phyloP scores from a whole-genome alignment of 2,329 filamentous ascomycete genomes.

The Aspergillus fijiensis region DNA sequence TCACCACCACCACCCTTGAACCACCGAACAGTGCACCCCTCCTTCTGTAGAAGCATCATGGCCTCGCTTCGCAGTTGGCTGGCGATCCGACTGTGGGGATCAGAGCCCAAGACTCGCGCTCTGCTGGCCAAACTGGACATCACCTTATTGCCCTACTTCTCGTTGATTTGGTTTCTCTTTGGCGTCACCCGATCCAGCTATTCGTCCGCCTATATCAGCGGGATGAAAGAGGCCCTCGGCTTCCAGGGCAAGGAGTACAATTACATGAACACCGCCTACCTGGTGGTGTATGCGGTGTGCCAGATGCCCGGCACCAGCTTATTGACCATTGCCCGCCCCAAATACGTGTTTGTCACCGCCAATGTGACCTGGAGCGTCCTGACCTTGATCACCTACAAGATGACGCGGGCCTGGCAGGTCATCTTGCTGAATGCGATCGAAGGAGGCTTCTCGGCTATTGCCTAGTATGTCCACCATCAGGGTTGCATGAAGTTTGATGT shows the following conservation, averaged over 20 bases:
- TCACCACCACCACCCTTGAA: too few relatives aligned
- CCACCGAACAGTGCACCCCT: too few relatives aligned
- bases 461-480: slow-evolving; percentile 34
- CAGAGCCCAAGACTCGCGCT: slow-evolving; percentile 5
- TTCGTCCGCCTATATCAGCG: slow-evolving; percentile 45
- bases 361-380: slow-evolving; percentile 48
- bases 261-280: slow-evolving; percentile 39
- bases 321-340: slow-evolving; percentile 38
- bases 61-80: not conserved
- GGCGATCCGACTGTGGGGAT: slow-evolving; percentile 9
- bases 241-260: slow-evolving; percentile 45
- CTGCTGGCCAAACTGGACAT: slow-evolving; percentile 40
- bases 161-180: slow-evolving; percentile 51
- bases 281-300: slow-evolving; percentile 46
- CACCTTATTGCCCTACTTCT: slow-evolving; percentile 47
- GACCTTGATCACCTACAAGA: slow-evolving; percentile 46
- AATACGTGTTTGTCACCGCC: slow-evolving; percentile 46
- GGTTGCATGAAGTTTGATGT: not conserved
- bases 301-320: slow-evolving; percentile 48
- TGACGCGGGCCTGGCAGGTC: slow-evolving; percentile 45
- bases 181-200: slow-evolving; percentile 49
- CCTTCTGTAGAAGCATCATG: not conserved
- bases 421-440: slow-evolving; percentile 48
- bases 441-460: slow-evolving; percentile 46
- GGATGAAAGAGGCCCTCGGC: slow-evolving; percentile 41